These are phyloP conservation scores for Arctostaphylos glauca DNA, from an alignment of 148 eudicot genomes.

Conservation along the genomic window DNA sequence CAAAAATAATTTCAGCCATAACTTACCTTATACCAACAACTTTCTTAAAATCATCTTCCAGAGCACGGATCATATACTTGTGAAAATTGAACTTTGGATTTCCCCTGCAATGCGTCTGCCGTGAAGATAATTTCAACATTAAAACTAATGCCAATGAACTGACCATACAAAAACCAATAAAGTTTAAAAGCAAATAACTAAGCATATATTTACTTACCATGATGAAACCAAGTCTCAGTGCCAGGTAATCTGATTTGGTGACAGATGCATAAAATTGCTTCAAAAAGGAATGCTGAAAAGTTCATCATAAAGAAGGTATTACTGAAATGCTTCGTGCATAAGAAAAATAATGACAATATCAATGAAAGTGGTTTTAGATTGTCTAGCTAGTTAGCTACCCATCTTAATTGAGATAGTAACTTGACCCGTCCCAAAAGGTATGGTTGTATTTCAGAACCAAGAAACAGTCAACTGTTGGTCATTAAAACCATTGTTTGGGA, in stretches of 20 bases:
- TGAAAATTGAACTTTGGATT: slow-evolving; percentile 87
- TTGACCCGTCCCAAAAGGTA: background rate
- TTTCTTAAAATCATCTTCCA: slow-evolving; percentile 87
- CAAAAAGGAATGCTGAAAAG: slow-evolving; percentile 63
- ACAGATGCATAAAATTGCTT: slow-evolving; percentile 96
- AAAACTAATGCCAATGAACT: slow-evolving; percentile 6
- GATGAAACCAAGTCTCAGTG: slow-evolving; percentile 79
- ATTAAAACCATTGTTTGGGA: background rate
- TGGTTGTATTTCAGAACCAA: background rate
- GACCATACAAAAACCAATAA: background rate
- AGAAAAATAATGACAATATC: background rate
- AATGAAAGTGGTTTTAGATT: background rate
- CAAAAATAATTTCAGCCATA: background rate
- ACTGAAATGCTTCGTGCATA: background rate
- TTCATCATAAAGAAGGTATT: background rate
- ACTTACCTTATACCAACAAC: slow-evolving; percentile 94
- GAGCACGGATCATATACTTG: slow-evolving; percentile 93
- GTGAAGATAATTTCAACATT: background rate
- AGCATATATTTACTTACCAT: slow-evolving; percentile 38
- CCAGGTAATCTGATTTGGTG: slow-evolving; percentile 68
- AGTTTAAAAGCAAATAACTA: background rate
- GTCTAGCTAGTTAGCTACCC: slow-evolving; percentile 5
- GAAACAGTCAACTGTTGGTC: background rate
- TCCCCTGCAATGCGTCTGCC: slow-evolving; percentile 75
- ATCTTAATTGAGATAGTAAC: background rate